A percentile compares a stretch with the other conserved stretches of the same genome.
These are phyloP conservation scores for Lachnellula arida DNA, from an alignment of 2,329 filamentous ascomycete genomes.

Conservation along the genomic window DNA sequence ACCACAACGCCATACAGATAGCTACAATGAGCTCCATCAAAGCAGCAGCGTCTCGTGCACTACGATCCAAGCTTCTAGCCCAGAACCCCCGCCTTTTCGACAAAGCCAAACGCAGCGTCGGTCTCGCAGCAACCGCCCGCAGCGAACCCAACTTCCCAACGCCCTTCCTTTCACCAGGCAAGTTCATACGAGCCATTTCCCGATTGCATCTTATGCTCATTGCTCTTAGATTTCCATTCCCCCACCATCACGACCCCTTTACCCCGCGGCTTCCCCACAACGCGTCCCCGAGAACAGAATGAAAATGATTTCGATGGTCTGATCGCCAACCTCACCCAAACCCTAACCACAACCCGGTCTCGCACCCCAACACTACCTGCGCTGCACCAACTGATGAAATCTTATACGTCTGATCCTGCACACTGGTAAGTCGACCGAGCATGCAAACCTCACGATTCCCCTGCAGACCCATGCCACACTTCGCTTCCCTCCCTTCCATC, in stretches of 20 bases:
- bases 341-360: slow-evolving; percentile 4
- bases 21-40: slow-evolving; percentile 18
- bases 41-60: slow-evolving; percentile 8
- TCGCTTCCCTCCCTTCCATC: not conserved
- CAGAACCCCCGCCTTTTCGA: slow-evolving; percentile 7
- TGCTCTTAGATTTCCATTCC: not conserved
- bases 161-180: not conserved
- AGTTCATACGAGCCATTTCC: not conserved
- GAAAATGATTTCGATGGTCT: slow-evolving; percentile 14
- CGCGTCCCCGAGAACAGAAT: not conserved
- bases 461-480: not conserved
- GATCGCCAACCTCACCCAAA: slow-evolving; percentile 5
- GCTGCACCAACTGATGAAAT: slow-evolving; percentile 16
- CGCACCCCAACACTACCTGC: slow-evolving; percentile 13
- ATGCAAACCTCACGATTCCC: not conserved
- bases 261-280: not conserved
- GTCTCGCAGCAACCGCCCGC: slow-evolving; percentile 13
- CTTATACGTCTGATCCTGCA: slow-evolving; percentile 18
- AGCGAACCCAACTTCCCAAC: not conserved
- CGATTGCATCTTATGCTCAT: not conserved
- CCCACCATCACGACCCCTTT: not conserved
- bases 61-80: slow-evolving; percentile 8
- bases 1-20: not conserved
- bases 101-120: slow-evolving; percentile 9
- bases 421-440: slow-evolving; percentile 52